Base-by-base conservation (phyloP, 192 early-diverging fungal species). In the Coemansia sp. region DNA sequence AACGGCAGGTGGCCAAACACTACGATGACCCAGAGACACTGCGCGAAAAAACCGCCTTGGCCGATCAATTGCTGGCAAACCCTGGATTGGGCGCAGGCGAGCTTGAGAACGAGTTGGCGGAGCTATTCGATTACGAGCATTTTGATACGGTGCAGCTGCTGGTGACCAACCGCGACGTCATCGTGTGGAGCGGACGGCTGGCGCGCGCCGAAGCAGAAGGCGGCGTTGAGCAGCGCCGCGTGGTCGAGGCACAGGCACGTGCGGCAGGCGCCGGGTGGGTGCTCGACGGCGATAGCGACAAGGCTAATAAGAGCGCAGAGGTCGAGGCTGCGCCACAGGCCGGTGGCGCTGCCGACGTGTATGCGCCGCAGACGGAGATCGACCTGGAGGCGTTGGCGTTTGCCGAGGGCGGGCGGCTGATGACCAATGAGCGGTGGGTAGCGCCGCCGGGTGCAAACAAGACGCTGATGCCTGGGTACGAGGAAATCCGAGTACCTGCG, bases 401-500 rank as follows among this genome's bases (percentile, higher is more conserved):
- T 77, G 73, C 88, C 60, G 93, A 97, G 80, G 97, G 97, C 58
- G 90, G 92, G 5, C 97, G 96, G 62, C 80, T 98, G 52, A 99
- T 98, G 96, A 93, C 96, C 30, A 99, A 99, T 85, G 96, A 96
- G 67, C 91, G 92, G 69, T 92, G 91, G 62, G 88, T 88, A 67
- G 82, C 98, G 8, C 97, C 97, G 12, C 86, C 91, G 64, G 97
- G 97, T 14, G 94, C 96, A 7, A 92, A 93, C 72, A 96, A 95
- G 83, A 80, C 87, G 18, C 87, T 87, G 12, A 92, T 93, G 81
- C 87, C 91, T 59, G 93, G 94, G 6, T 98, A 94, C 72, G 94
- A 97, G 72, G 96, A 98, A 67, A 89, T 98, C 33, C 94, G 94
- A 66, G 92, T 98, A 14, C 96, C 96, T 0, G 91, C 92, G 10